Evolutionary conservation across 352 stramenopile species (phyloP).

Genomic region (Phytophthora lateralis): DNA sequence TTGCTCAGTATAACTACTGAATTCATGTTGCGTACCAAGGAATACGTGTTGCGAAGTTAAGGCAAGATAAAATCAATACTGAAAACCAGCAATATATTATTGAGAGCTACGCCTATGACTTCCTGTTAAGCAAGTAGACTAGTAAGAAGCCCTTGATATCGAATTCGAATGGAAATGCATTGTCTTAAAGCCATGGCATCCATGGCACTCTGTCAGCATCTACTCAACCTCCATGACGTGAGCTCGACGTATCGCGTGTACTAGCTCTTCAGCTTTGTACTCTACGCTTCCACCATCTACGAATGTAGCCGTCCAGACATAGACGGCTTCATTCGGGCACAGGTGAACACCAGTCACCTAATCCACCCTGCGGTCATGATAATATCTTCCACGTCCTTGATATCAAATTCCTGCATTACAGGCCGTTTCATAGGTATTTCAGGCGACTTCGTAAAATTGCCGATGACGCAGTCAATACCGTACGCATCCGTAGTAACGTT

Average conservation of each 20-base stretch:
- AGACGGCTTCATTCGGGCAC: slow-evolving; percentile 4
- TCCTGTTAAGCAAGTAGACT: too few species aligned
- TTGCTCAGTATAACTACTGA: background rate
- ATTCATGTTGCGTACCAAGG: background rate
- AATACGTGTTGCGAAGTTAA: background rate
- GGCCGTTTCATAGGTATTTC: slow-evolving; percentile 7
- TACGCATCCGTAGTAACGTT: background rate
- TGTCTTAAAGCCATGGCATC: too few species aligned
- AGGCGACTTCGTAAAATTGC: slow-evolving; percentile 5
- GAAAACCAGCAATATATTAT: background rate
- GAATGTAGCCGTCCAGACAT: background rate
- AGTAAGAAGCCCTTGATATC: too few species aligned
- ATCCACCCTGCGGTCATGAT: slow-evolving; percentile 1
- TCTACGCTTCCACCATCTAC: background rate
- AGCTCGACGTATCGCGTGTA: slow-evolving; percentile 5
- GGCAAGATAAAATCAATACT: background rate
- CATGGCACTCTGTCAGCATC: too few species aligned
- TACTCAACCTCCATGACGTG: background rate
- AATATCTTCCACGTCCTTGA: background rate
- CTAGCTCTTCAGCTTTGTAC: slow-evolving; percentile 13
- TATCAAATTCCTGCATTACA: slow-evolving; percentile 7
- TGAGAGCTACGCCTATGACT: too few species aligned
- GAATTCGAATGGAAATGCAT: too few species aligned
- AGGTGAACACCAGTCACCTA: slow-evolving; percentile 8
- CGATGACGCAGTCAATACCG: background rate